Evolutionary conservation across 139 green algal genomes (phyloP), one percentile per base, ranked within the genome.

Genomic region (Ostreobium quekettii): DNA sequence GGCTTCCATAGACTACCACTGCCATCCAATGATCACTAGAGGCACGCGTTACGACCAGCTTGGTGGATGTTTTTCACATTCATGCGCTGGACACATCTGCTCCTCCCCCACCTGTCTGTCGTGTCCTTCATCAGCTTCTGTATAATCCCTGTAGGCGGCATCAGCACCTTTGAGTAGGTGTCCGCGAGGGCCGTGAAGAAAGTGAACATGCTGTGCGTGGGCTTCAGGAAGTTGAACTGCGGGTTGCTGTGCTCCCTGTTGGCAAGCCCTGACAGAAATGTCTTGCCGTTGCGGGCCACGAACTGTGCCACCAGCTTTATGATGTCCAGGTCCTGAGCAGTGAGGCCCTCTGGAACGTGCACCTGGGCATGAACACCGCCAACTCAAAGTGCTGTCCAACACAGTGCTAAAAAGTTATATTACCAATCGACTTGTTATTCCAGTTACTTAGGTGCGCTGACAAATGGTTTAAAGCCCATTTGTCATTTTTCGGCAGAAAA

Each of bases 301-400:
- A 95, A 96, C 78, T 97, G 93, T 11, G 93, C 93, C 0, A 89
- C 94, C 26, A 98, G 82, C 79, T 94, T 93, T 67, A 99, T 95
- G 24, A 93, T 72, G 71, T 99, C 94, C 60, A 99, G 62, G 49
- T 98, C 90, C 47, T 89, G 56, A 1, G 76, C 57, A 0, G 86
- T 85, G 29, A 99, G 77, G 26, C 92, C 93, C 56, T 95, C 88
- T 3, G 94, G 94, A 4, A 96, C 74, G 39, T 88, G 80, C 46
- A 94, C 86, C 77, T 85, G 71, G 62, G 57, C 4, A 6, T 29
- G 28, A 37, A 38, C 15, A 26, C 46, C 15, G 15, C 28, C 57
- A 64, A 22, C 7, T 24, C 32, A 11, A 29, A 29, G 11, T 24
- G 53, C 24, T 62, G 53, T 11, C 24, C 53, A 24, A 26, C 53